Conservation (phyloP, 768 basidiomycete genomes). For the Mycena latifolia region DNA sequence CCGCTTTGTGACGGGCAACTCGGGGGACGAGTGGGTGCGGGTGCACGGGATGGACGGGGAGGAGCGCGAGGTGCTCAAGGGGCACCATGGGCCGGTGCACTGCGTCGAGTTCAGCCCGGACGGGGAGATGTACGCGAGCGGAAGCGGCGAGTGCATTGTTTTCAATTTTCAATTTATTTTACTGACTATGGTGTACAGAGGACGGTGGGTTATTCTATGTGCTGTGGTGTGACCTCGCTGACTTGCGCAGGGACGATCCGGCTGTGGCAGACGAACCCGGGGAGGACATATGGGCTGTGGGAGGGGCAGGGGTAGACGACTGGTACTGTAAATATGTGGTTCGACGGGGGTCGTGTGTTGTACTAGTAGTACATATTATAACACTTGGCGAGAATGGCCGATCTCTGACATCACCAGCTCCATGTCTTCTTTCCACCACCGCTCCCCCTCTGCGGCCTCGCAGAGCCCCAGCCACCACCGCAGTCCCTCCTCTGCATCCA, state of each 20-base stretch:
- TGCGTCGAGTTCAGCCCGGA: slow-evolving; percentile 95
- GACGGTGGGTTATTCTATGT: slow-evolving; percentile 53
- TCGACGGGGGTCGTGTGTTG: too few species aligned
- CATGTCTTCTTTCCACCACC: slow-evolving; percentile 1
- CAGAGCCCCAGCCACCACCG: slow-evolving; percentile 28
- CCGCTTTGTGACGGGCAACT: slow-evolving; percentile 92
- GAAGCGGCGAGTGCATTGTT: slow-evolving; percentile 77
- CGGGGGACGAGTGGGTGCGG: slow-evolving; percentile 95
- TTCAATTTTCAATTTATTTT: slow-evolving; percentile 24
- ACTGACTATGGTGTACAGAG: slow-evolving; percentile 57
- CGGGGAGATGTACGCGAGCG: slow-evolving; percentile 97
- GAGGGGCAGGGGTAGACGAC: slow-evolving; percentile 61
- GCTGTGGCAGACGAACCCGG: slow-evolving; percentile 97
- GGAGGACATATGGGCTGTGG: slow-evolving; percentile 94
- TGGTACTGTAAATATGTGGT: slow-evolving; percentile 51
- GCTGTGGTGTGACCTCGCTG: not conserved
- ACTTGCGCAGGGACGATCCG: slow-evolving; percentile 76
- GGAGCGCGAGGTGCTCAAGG: slow-evolving; percentile 93
- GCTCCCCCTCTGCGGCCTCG: not conserved
- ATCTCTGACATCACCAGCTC: not conserved
- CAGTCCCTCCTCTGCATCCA: slow-evolving; percentile 44
- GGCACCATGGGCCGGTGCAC: slow-evolving; percentile 98
- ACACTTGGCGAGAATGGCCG: too few species aligned
- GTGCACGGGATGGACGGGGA: slow-evolving; percentile 92
- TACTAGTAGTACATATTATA: not conserved